Percentiles rank a stretch among this genome's conserved stretches.
phyloP scores from a whole-genome alignment of 2,329 filamentous ascomycete species.

The Ophiostoma piceae region DNA sequence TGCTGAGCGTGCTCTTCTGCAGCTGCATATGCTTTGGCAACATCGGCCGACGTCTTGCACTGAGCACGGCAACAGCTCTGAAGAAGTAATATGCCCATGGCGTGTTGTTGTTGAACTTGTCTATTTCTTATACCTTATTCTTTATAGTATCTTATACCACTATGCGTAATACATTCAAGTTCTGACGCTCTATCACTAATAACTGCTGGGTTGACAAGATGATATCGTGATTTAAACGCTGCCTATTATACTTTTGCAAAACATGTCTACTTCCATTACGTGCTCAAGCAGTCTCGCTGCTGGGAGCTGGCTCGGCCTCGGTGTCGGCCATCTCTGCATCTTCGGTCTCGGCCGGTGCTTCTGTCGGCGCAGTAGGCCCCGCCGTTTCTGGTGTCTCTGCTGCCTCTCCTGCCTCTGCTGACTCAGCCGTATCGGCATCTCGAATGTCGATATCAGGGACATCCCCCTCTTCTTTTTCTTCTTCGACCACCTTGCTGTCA shows the following conservation, averaged over 20 bases:
- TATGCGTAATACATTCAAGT: not conserved
- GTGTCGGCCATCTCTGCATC: constrained; percentile 23
- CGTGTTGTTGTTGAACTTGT: not conserved
- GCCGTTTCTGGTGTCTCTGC: not conserved
- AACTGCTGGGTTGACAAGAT: not conserved
- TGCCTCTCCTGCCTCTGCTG: not conserved
- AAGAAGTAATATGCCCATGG: not conserved
- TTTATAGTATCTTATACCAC: not conserved
- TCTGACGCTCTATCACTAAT: not conserved
- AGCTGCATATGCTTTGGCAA: constrained; percentile 95
- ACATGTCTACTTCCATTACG: not conserved
- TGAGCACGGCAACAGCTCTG: constrained; percentile 30
- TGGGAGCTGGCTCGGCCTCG: not conserved
- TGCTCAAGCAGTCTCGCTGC: not conserved
- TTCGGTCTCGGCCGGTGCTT: not conserved
- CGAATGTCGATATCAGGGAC: not conserved
- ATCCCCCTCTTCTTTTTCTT: not conserved
- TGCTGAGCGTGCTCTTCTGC: constrained; percentile 89
- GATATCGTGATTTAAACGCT: not conserved
- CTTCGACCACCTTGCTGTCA: constrained; percentile 27
- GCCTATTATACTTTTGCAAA: not conserved
- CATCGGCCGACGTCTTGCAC: constrained; percentile 75
- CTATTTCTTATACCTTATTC: not conserved
- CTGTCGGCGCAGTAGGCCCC: not conserved
- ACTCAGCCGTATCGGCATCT: not conserved